Evolutionary conservation across 495 filamentous ascomycete species (phyloP).

Genomic region (Penicillium coffeae): DNA sequence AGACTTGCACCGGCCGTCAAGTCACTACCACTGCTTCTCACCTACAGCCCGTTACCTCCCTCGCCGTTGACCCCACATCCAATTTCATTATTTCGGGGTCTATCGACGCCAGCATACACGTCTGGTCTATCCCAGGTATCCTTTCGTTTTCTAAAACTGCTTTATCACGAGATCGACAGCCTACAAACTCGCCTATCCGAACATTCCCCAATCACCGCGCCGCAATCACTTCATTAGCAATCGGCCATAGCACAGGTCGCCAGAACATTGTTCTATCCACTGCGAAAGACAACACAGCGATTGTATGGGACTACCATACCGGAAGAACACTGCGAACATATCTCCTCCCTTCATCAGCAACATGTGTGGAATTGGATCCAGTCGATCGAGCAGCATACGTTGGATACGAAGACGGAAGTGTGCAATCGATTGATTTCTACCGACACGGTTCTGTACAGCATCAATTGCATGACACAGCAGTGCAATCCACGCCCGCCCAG

Average conservation of each 20-base stretch:
- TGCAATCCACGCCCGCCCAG: conserved; percentile 57
- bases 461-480: conserved; percentile 50
- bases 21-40: conserved; percentile 84
- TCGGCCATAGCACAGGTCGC: conserved; percentile 63
- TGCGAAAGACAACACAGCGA: conserved; percentile 74
- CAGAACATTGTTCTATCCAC: conserved; percentile 74
- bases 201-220: conserved; percentile 76
- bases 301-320: conserved; percentile 85
- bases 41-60: conserved; percentile 75
- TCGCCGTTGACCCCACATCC: conserved; percentile 66
- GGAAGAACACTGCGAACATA: conserved; percentile 73
- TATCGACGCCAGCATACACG: conserved; percentile 79
- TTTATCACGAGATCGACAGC: conserved; percentile 31
- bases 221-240: conserved; percentile 65
- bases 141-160: conserved; percentile 58
- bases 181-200: conserved; percentile 52
- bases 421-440: conserved; percentile 79
- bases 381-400: conserved; percentile 77
- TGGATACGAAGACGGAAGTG: conserved; percentile 76
- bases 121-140: conserved; percentile 78
- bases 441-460: conserved; percentile 48
- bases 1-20: conserved; percentile 83
- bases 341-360: conserved; percentile 66
- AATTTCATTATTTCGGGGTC: conserved; percentile 85
- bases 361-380: conserved; percentile 74